These are phyloP conservation scores for Setaria italica DNA, from an alignment of 202 grass and related monocot species.

Conservation along the genomic window DNA sequence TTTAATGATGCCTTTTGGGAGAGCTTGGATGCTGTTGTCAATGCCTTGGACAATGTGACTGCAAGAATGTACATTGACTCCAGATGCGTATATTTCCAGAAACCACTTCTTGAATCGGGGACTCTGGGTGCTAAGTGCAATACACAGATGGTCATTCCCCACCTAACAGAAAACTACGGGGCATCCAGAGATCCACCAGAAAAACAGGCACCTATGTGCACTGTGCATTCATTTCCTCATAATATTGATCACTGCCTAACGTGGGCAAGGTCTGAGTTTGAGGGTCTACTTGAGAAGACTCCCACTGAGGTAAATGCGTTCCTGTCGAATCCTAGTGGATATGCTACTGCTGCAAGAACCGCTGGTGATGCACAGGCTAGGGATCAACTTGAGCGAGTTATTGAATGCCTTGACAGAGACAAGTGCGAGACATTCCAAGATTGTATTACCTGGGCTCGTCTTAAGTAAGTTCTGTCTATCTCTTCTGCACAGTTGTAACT, in stretches of 20 bases:
- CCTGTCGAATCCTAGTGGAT: slow-evolving; percentile 72
- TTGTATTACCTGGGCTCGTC: slow-evolving; percentile 87
- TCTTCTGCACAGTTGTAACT: slow-evolving; percentile 6
- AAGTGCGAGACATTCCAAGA: slow-evolving; percentile 89
- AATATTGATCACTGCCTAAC: slow-evolving; percentile 97
- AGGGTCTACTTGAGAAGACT: slow-evolving; percentile 96
- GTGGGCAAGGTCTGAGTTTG: slow-evolving; percentile 95
- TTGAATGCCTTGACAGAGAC: slow-evolving; percentile 86
- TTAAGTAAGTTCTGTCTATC: slow-evolving; percentile 67
- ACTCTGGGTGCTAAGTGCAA: slow-evolving; percentile 97
- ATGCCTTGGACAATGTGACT: slow-evolving; percentile 93
- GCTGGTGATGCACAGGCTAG: slow-evolving; percentile 96
- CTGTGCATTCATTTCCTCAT: slow-evolving; percentile 95
- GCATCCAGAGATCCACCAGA: slow-evolving; percentile 98
- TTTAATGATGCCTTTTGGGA: slow-evolving; percentile 97
- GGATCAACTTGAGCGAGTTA: slow-evolving; percentile 84
- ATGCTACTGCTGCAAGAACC: slow-evolving; percentile 65
- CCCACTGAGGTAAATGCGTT: slow-evolving; percentile 91
- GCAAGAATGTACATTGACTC: slow-evolving; percentile 97
- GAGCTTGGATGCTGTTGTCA: slow-evolving; percentile 82
- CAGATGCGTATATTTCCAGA: slow-evolving; percentile 94
- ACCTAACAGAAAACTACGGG: slow-evolving; percentile 96
- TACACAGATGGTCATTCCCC: slow-evolving; percentile 96
- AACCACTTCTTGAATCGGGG: slow-evolving; percentile 92
- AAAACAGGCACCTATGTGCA: slow-evolving; percentile 96